Conservation (phyloP, 768 basidiomycete species). For the Pilatotrama ljubarskyi region DNA sequence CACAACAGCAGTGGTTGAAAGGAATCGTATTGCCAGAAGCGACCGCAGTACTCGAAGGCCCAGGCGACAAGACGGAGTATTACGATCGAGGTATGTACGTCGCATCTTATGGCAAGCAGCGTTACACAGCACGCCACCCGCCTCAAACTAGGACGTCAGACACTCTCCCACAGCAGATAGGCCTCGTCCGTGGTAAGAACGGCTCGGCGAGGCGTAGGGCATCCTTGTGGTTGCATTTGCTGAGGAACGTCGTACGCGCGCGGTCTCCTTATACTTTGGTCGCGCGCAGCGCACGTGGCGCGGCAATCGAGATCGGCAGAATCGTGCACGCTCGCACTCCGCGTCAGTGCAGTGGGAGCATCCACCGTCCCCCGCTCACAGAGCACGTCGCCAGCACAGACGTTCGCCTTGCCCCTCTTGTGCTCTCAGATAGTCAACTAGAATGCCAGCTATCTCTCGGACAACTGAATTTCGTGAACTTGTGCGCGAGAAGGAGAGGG, state of each 20-base stretch:
- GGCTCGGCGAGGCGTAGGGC: slow-evolving; percentile 28
- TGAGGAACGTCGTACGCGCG: slow-evolving; percentile 12
- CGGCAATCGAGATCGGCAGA: slow-evolving; percentile 3
- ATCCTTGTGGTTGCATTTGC: slow-evolving; percentile 31
- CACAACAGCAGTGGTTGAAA: too few relatives aligned
- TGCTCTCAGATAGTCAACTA: neutral
- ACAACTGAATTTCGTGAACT: slow-evolving; percentile 62
- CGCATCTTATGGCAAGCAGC: slow-evolving; percentile 62
- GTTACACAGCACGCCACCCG: slow-evolving; percentile 49
- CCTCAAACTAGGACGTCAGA: slow-evolving; percentile 75
- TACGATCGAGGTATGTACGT: slow-evolving; percentile 24
- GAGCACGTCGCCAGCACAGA: neutral
- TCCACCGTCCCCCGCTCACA: neutral
- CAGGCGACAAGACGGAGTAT: neutral
- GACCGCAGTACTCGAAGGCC: neutral
- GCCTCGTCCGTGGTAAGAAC: slow-evolving; percentile 24
- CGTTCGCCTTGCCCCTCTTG: neutral
- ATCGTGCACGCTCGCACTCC: neutral
- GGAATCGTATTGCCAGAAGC: too few relatives aligned
- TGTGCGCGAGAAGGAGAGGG: slow-evolving; percentile 47
- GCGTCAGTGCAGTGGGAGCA: neutral
- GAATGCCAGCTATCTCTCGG: slow-evolving; percentile 60
- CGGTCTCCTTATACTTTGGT: slow-evolving; percentile 15
- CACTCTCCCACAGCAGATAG: slow-evolving; percentile 37
- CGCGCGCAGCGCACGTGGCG: slow-evolving; percentile 19